phyloP scores from a whole-genome alignment of 202 grass and related monocot species.

The Schoenoplectus triqueter region DNA sequence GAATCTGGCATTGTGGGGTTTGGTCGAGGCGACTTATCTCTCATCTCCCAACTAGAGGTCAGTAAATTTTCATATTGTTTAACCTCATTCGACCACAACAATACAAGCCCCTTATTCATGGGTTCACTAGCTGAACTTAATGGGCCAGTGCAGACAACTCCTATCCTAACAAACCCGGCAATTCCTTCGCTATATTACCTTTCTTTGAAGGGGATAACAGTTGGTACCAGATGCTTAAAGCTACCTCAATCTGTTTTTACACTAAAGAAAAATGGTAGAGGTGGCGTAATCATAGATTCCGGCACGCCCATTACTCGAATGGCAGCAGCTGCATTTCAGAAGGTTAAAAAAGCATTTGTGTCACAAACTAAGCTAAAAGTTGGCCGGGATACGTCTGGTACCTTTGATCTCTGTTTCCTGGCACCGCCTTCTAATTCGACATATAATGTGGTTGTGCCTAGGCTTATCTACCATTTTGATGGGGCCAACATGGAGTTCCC shows the following conservation, averaged over 20 bases:
- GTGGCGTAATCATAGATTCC: slow-evolving; percentile 42
- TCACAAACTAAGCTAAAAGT: slow-evolving; percentile 32
- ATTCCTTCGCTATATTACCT: slow-evolving; percentile 73
- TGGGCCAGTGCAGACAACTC: slow-evolving; percentile 43
- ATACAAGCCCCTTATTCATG: slow-evolving; percentile 62
- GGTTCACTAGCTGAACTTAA: slow-evolving; percentile 45
- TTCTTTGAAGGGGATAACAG: slow-evolving; percentile 46
- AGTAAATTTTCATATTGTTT: slow-evolving; percentile 79
- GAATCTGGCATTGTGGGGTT: slow-evolving; percentile 82
- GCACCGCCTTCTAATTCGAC: slow-evolving; percentile 32
- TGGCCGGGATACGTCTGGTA: slow-evolving; percentile 34
- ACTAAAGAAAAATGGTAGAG: slow-evolving; percentile 50
- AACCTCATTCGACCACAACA: slow-evolving; percentile 61
- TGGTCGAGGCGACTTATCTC: slow-evolving; percentile 54
- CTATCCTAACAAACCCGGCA: slow-evolving; percentile 47
- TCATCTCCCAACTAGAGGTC: slow-evolving; percentile 64
- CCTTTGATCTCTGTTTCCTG: slow-evolving; percentile 65
- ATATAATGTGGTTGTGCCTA: slow-evolving; percentile 38
- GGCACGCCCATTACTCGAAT: slow-evolving; percentile 32
- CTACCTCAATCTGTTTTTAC: slow-evolving; percentile 39
- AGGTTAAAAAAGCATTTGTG: slow-evolving; percentile 32
- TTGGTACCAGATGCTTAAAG: slow-evolving; percentile 48
- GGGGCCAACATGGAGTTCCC: slow-evolving; percentile 57
- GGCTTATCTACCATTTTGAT: slow-evolving; percentile 48
- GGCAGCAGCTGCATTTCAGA: slow-evolving; percentile 23